Evolutionary conservation across 2,329 filamentous ascomycete species (phyloP), one percentile per base, ranked within the genome.

Genomic region (Emydomyces testavorans): DNA sequence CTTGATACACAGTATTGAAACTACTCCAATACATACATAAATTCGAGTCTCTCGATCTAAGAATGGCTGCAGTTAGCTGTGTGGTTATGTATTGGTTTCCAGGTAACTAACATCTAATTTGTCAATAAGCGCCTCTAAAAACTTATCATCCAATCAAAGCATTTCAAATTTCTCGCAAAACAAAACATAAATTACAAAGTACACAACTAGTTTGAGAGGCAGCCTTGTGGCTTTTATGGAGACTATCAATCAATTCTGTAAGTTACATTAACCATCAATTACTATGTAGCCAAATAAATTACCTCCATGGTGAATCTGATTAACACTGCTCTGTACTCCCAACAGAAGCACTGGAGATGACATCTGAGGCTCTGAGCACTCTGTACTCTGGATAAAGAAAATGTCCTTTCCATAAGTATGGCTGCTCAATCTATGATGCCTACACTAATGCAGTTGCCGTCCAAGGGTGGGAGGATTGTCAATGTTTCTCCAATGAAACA

Each of bases 91-190:
- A 11, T 31, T n/a, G 3, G 3, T 11, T 31, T n/a, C n/a, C n/a
- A n/a, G 29, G 8, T 15, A 32, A 28, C 21, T 21, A 2, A 13
- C 42, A 36, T 37, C 8, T 29, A 2, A 45, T 45, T 45, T 28
- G 42, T 32, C 42, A 36, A 37, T 45, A 45, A 45, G 42, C 42
- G 42, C 42, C 31, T 20, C 42, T 20, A 8, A 26, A n/a, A 7
- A 4, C 15, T 3, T 13, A 13, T 16, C 4, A 15, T 36, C 42
- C 42, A 45, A 45, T 45, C 31, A 45, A 16, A 6, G 21, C 16
- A 6, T 21, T 4, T 21, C 8, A n/a, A 42, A 21, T 42, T 21
- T 21, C 8, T 35, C 32, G 20, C 23, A 6, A 31, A 28, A 11
- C 16, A 20, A 13, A 21, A 18, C 2, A 20, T 42, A 42, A 18